phyloP scores from a whole-genome alignment of 2,329 filamentous ascomycete genomes.

The Hysterium pulicare region DNA sequence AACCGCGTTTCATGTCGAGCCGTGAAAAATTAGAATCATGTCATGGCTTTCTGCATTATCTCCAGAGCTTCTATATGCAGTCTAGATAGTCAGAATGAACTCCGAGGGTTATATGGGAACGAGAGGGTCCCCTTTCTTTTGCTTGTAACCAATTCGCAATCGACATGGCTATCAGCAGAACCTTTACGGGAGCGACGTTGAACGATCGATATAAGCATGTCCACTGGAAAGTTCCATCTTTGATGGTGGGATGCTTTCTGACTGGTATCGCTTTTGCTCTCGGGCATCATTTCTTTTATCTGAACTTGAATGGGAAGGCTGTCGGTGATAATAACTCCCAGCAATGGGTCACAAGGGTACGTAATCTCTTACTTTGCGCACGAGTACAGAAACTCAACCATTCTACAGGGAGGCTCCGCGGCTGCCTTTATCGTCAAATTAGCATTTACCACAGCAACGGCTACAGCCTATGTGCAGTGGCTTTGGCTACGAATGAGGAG shows the following conservation, averaged over 20 bases:
- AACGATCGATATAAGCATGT: not conserved
- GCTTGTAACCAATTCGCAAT: no score
- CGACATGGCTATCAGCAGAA: no score
- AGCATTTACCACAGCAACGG: not conserved
- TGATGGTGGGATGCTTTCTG: slow-evolving; percentile 7
- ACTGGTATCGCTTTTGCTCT: slow-evolving; percentile 2
- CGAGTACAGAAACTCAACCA: no score
- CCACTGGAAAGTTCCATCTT: not conserved
- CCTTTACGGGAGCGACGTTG: no score
- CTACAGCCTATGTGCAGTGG: slow-evolving; percentile 5
- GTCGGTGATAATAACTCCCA: not conserved
- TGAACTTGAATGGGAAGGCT: not conserved
- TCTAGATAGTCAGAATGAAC: no score
- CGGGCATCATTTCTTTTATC: slow-evolving; percentile 5
- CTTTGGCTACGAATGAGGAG: slow-evolving; percentile 3
- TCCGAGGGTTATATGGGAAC: no score
- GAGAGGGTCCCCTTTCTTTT: no score
- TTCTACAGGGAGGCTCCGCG: not conserved
- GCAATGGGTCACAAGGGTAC: slow-evolving; percentile 2
- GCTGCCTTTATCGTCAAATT: slow-evolving; percentile 6
- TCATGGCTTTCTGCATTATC: no score
- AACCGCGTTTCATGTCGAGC: no score
- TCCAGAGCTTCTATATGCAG: no score
- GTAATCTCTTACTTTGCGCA: not conserved
- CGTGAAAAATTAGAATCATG: no score